Evolutionary conservation across 768 basidiomycete species (phyloP), one percentile per base, ranked within the genome.

Genomic region (Baorangia bicolor): DNA sequence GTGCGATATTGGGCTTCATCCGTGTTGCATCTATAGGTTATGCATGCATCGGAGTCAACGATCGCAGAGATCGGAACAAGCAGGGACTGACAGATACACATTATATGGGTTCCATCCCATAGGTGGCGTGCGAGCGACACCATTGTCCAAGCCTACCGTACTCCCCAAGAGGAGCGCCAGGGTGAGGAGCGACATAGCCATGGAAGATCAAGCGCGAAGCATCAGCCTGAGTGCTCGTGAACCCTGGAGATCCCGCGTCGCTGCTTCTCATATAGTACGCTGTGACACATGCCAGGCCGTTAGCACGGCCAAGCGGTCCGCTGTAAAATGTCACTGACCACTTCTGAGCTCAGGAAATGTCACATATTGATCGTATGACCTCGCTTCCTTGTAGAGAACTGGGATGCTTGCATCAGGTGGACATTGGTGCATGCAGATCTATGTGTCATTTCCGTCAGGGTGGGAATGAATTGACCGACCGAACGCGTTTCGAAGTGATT

Each of bases 31-130:
- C 60, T 61, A 33, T 16, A 27, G 46, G 7, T n/a, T 21, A 14
- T 9, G 8, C 5, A 14, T 31, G 2, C 25, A 16, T 13, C 21
- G 7, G 11, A 13, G 2, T 53, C 4, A 40, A 21, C 1, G 2
- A 23, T 23, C n/a, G 20, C 30, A 35, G 7, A 4, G 25, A 25
- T 25, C 11, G 8, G 4, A 23, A 46, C 13, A 7, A 7, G 13
- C 0, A 20, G 4, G 27, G 35, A 51, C 59, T 39, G 13, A 61
- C 60, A n/a, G 18, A 35, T 51, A 59, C 9, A 49, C 60, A 21
- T 59, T 61, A n/a, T 59, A 61, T 39, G 60, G 57, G 34, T 61
- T 61, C 60, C 60, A 61, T 27, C 60, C 60, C 57, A 59, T 59
- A 5, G 60, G 45, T 20, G 60, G 60, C 8, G 60, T 51, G 33